These are phyloP conservation scores for Eragrostis nindensis DNA, from an alignment of 176 grass and related monocot genomes.

Conservation along the genomic window DNA sequence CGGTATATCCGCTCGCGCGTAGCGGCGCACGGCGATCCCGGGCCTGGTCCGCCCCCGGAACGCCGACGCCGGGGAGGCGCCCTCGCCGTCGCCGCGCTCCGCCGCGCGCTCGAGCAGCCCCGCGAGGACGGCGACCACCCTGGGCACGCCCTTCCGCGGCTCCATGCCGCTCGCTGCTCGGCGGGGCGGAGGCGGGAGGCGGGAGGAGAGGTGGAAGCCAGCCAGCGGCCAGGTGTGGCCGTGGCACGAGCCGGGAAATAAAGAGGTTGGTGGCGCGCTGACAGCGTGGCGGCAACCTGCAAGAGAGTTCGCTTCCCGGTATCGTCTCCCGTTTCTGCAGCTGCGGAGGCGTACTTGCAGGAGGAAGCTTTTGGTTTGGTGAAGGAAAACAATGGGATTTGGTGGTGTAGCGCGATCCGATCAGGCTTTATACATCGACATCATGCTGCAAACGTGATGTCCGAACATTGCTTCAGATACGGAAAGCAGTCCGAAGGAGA, in stretches of 20 bases:
- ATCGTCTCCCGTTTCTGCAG: neutral
- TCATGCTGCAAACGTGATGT: neutral
- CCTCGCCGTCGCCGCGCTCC: slow-evolving; percentile 5
- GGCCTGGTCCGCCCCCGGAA: slow-evolving; percentile 57
- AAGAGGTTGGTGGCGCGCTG: neutral
- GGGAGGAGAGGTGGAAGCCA: neutral
- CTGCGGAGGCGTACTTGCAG: neutral
- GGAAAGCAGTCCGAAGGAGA: no score
- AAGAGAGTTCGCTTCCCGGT: neutral
- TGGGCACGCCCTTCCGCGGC: slow-evolving; percentile 21
- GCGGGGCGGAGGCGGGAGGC: neutral
- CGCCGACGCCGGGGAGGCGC: slow-evolving; percentile 3
- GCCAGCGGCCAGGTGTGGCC: neutral
- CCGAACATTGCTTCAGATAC: neutral
- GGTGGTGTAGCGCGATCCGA: neutral
- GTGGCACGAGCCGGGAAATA: neutral
- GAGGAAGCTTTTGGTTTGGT: neutral
- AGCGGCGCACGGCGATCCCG: slow-evolving; percentile 62
- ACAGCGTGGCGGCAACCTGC: neutral
- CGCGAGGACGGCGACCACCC: slow-evolving; percentile 59
- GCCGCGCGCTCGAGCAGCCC: slow-evolving; percentile 66
- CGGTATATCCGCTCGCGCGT: slow-evolving; percentile 66
- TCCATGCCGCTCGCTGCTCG: neutral
- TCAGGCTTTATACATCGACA: neutral
- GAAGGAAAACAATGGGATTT: neutral